Evolutionary conservation across 345 rosid species (phyloP).

Genomic region (Eucalyptus rudis): DNA sequence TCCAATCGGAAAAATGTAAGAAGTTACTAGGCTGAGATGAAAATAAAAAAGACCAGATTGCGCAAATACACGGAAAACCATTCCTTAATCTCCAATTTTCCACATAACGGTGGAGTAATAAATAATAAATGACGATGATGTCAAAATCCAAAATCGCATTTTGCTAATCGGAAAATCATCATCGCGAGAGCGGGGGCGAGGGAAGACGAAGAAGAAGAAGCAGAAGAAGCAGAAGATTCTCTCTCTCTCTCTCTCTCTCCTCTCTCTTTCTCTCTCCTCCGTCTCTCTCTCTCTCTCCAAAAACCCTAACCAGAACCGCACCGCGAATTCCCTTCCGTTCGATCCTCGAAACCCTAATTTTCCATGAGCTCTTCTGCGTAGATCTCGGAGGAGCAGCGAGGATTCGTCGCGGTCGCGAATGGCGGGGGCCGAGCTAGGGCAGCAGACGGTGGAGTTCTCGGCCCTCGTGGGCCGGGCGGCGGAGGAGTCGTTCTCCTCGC

Average conservation of each 20-base stretch:
- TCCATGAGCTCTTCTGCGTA: not conserved
- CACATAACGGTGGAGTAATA: not conserved
- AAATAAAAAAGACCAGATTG: not conserved
- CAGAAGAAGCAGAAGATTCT: not conserved
- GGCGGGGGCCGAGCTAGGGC: conserved; percentile 76
- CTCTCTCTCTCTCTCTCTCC: not conserved
- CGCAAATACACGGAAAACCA: accelerated
- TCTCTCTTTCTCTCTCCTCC: not conserved
- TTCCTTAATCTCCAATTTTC: not conserved
- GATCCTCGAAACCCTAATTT: conserved; percentile 5
- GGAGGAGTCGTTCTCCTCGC: conserved; percentile 67
- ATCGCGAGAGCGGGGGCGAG: not conserved
- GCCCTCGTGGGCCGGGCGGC: conserved; percentile 68
- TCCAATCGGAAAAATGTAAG: not conserved
- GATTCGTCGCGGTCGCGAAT: not conserved
- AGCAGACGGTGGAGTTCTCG: conserved; percentile 78
- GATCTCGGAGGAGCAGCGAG: not conserved
- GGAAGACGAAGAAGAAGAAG: not conserved
- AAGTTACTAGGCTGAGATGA: not conserved
- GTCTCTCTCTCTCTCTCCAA: not conserved
- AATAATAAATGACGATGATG: not conserved
- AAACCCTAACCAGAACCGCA: not conserved
- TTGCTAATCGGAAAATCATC: not conserved
- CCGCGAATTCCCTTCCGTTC: not conserved
- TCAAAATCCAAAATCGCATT: not conserved